Evolutionary conservation across 495 filamentous ascomycete species (phyloP).

Genomic region (Aspergillus sclerotioniger): DNA sequence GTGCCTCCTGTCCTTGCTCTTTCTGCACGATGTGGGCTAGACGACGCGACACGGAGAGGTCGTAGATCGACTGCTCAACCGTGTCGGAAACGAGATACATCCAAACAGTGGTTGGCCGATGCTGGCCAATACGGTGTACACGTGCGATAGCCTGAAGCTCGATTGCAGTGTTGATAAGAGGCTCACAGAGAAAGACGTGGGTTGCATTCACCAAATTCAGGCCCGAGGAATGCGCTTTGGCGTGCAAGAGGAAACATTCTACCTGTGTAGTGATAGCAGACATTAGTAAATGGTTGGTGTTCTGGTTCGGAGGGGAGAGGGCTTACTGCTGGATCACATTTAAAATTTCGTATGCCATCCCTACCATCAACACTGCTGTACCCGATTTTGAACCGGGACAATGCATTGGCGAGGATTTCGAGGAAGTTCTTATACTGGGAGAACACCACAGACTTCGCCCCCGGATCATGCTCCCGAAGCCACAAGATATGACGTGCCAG

Average conservation of each 20-base stretch:
- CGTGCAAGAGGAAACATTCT: slow-evolving; percentile 87
- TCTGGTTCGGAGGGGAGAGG: background rate
- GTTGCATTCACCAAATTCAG: slow-evolving; percentile 89
- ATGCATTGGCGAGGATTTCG: slow-evolving; percentile 65
- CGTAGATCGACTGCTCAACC: slow-evolving; percentile 86
- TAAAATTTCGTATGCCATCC: slow-evolving; percentile 70
- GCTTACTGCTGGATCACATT: slow-evolving; percentile 61
- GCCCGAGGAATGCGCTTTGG: slow-evolving; percentile 81
- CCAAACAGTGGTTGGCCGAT: slow-evolving; percentile 86
- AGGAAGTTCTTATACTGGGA: slow-evolving; percentile 84
- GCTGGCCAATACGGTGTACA: slow-evolving; percentile 91
- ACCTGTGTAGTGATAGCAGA: slow-evolving; percentile 33
- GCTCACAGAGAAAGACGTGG: slow-evolving; percentile 93
- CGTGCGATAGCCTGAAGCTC: slow-evolving; percentile 92
- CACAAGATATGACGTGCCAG: slow-evolving; percentile 79
- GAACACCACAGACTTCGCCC: slow-evolving; percentile 86
- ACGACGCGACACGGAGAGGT: slow-evolving; percentile 74
- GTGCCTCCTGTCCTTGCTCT: slow-evolving; percentile 26
- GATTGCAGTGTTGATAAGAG: slow-evolving; percentile 85
- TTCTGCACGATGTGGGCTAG: slow-evolving; percentile 68
- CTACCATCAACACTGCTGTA: slow-evolving; percentile 62
- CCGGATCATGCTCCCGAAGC: slow-evolving; percentile 80
- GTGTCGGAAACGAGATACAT: slow-evolving; percentile 87
- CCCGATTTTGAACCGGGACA: slow-evolving; percentile 66
- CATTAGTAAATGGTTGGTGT: background rate